These are phyloP conservation scores for Neofusicoccum ribis DNA, from an alignment of 2,329 filamentous ascomycete genomes.

Conservation along the genomic window DNA sequence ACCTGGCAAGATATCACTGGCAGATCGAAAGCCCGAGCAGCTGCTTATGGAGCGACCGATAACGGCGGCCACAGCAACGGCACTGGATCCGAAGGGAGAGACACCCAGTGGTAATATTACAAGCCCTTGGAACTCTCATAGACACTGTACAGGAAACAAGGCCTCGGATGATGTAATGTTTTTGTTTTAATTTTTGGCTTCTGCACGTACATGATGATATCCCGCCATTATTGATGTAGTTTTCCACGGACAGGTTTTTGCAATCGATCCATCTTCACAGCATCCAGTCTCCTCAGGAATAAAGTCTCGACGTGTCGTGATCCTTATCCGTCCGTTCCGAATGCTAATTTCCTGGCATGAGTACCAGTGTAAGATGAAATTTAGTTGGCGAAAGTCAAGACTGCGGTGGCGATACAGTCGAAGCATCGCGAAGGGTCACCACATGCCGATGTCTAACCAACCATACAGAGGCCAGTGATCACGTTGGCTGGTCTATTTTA, in stretches of 20 bases:
- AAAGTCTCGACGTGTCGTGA: background rate
- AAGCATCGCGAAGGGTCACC: background rate
- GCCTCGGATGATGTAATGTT: background rate
- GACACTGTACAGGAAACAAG: background rate
- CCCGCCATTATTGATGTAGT: background rate
- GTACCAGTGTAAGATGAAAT: background rate
- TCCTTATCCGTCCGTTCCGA: background rate
- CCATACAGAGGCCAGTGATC: background rate
- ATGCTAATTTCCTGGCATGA: background rate
- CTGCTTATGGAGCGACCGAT: constrained; percentile 21
- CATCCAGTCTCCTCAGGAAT: background rate
- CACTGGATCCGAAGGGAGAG: background rate
- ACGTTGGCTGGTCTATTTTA: background rate
- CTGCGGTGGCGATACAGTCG: background rate
- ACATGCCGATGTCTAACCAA: background rate
- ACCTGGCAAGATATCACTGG: constrained; percentile 88
- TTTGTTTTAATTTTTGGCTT: background rate
- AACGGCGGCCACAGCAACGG: background rate
- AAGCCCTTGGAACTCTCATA: background rate
- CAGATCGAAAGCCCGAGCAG: constrained; percentile 33
- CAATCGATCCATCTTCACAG: background rate
- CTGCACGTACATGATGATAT: constrained; percentile 1
- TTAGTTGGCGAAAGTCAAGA: background rate
- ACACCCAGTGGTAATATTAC: constrained; percentile 16
- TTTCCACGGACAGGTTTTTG: background rate